These are phyloP conservation scores for Triticum urartu DNA, from an alignment of 176 grass and related monocot species.

Conservation along the genomic window DNA sequence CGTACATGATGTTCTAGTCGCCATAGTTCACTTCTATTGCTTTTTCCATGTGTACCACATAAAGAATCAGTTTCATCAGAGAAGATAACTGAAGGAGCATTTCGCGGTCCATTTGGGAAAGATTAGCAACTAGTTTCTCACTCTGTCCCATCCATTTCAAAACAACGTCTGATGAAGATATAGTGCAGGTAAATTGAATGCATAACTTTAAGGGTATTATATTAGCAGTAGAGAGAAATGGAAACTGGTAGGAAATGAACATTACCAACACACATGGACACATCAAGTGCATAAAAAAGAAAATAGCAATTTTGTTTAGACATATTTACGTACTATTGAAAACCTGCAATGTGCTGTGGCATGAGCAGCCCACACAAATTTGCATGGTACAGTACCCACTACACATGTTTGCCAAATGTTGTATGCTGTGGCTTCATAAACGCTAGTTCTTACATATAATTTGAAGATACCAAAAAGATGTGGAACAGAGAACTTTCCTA, in stretches of 20 bases:
- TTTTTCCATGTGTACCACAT: conserved; percentile 84
- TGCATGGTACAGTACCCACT: not conserved
- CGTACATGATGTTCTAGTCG: conserved; percentile 63
- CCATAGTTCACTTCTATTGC: conserved; percentile 70
- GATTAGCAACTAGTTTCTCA: conserved; percentile 89
- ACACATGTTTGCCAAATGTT: not conserved
- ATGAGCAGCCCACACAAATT: not conserved
- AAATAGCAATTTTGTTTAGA: not conserved
- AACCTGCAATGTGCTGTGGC: not conserved
- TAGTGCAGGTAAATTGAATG: conserved; percentile 53
- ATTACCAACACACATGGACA: not conserved
- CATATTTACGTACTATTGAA: not conserved
- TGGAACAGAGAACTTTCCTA: no score
- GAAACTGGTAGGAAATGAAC: not conserved
- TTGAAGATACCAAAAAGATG: no score
- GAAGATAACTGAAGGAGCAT: conserved; percentile 89
- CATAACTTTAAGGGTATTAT: not conserved
- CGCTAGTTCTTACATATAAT: not conserved
- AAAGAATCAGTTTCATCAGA: conserved; percentile 97
- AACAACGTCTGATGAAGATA: conserved; percentile 96
- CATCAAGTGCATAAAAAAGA: not conserved
- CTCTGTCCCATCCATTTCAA: conserved; percentile 99
- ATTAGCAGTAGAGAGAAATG: not conserved
- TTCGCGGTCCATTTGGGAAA: conserved; percentile 93
- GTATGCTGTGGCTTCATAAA: not conserved